Percentiles rank a stretch among this genome's conserved stretches.
These are phyloP conservation scores for Phytophthora multivora DNA, from an alignment of 352 stramenopile species.

Conservation along the genomic window DNA sequence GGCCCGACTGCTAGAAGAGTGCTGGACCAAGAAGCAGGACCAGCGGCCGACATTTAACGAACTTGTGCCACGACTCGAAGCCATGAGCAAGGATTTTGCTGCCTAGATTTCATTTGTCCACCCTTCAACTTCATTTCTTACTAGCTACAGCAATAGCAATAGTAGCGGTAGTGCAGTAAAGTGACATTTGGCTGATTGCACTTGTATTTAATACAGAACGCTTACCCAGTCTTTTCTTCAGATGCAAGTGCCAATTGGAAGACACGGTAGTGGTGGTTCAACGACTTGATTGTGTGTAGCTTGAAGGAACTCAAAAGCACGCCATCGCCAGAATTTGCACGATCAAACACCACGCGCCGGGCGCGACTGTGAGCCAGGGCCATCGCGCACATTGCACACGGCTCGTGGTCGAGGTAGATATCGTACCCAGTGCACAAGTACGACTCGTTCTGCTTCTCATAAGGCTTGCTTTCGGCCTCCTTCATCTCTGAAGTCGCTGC, in stretches of 20 bases:
- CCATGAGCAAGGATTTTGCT: slow-evolving; percentile 79
- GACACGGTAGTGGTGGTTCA: slow-evolving; percentile 90
- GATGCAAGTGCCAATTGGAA: slow-evolving; percentile 51
- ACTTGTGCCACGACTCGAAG: slow-evolving; percentile 79
- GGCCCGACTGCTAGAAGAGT: slow-evolving; percentile 71
- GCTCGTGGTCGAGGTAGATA: slow-evolving; percentile 84
- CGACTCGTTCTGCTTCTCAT: slow-evolving; percentile 42
- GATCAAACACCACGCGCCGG: slow-evolving; percentile 78
- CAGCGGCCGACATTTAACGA: slow-evolving; percentile 83
- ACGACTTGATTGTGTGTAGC: slow-evolving; percentile 84
- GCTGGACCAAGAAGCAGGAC: slow-evolving; percentile 88
- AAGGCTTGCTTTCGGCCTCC: slow-evolving; percentile 2
- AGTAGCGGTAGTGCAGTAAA: too few relatives aligned
- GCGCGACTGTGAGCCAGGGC: slow-evolving; percentile 87
- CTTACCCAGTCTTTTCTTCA: slow-evolving; percentile 3
- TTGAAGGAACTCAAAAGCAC: slow-evolving; percentile 64
- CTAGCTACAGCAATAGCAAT: too few relatives aligned
- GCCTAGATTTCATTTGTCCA: slow-evolving; percentile 14
- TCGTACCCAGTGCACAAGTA: slow-evolving; percentile 92
- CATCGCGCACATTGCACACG: slow-evolving; percentile 91
- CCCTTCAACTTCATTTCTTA: slow-evolving; percentile 16
- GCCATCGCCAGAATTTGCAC: slow-evolving; percentile 57
- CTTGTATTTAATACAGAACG: slow-evolving; percentile 32
- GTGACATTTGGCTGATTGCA: slow-evolving; percentile 1
- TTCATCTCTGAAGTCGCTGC: not conserved